A percentile compares a stretch with the other conserved stretches of the same genome.
These are phyloP conservation scores for Boletus huronensis DNA, from an alignment of 768 basidiomycete species.

Conservation along the genomic window DNA sequence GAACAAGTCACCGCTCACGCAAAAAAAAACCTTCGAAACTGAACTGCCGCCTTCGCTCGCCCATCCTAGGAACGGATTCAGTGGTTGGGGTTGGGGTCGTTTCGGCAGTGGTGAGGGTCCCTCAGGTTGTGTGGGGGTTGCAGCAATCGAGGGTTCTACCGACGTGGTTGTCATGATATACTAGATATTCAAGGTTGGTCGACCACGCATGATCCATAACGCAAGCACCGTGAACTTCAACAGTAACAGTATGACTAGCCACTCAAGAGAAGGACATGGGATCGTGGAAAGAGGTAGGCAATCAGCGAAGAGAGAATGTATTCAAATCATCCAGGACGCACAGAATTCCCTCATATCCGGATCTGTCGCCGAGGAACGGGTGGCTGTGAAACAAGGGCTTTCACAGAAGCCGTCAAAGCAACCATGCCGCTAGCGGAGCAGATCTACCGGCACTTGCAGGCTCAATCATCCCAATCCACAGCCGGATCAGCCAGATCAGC, in stretches of 20 bases:
- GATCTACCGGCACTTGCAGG: too few species aligned
- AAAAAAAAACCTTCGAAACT: conserved; percentile 27
- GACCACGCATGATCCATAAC: conserved; percentile 32
- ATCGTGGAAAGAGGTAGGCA: conserved; percentile 8
- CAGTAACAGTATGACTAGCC: too few species aligned
- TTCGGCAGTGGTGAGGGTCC: conserved; percentile 6
- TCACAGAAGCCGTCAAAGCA: too few species aligned
- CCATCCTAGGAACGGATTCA: conserved; percentile 41
- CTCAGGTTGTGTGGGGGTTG: background rate
- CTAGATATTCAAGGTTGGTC: conserved; percentile 30
- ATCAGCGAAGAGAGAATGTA: conserved; percentile 27
- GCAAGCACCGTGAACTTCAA: conserved; percentile 17
- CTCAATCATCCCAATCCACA: too few species aligned
- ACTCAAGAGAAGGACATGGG: conserved; percentile 29
- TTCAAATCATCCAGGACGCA: too few species aligned
- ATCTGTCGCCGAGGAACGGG: too few species aligned
- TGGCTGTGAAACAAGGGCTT: too few species aligned
- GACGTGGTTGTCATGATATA: conserved; percentile 29
- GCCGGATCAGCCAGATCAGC: too few species aligned
- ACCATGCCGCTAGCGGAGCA: too few species aligned
- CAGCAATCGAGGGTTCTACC: conserved; percentile 10
- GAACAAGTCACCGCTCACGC: background rate
- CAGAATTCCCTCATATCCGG: too few species aligned
- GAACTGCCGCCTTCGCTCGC: conserved; percentile 35
- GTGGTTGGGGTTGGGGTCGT: conserved; percentile 17